Evolutionary conservation across 73 alveolate genomes (phyloP).

Genomic region (Uronychia setigera): DNA sequence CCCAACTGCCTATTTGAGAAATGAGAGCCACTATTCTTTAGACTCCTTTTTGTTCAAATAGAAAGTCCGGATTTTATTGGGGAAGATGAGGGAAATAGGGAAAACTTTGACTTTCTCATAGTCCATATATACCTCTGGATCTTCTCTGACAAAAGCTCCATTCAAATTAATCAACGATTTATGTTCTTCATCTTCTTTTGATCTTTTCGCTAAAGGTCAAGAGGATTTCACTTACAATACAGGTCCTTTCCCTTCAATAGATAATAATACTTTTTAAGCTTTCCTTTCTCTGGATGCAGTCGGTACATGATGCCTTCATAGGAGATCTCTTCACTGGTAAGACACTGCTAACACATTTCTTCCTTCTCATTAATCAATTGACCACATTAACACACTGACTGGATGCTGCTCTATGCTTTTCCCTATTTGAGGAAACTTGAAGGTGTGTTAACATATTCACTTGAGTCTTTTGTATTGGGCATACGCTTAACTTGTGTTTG

Average conservation of each 20-base stretch:
- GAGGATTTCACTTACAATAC: constrained; percentile 28
- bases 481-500: not conserved
- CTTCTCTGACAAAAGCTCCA: constrained; percentile 39
- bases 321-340: not conserved
- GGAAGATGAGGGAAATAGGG: constrained; percentile 49
- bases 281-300: constrained; percentile 19
- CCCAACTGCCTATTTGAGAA: constrained; percentile 50
- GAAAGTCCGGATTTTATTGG: constrained; percentile 47
- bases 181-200: constrained; percentile 40
- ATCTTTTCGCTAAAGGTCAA: constrained; percentile 24
- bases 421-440: not conserved
- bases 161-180: constrained; percentile 37
- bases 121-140: constrained; percentile 27
- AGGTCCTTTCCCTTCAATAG: constrained; percentile 38
- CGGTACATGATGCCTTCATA: not conserved
- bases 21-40: constrained; percentile 36
- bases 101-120: constrained; percentile 12
- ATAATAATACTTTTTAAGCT: constrained; percentile 44
- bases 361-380: too few species aligned
- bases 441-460: not conserved
- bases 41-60: constrained; percentile 30
- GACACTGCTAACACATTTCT: not conserved
- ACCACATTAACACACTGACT: not conserved
- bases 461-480: not conserved
- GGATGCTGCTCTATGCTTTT: not conserved